Percentiles rank a stretch among this genome's conserved stretches.
These are phyloP conservation scores for Lasiodiplodia sp. DNA, from an alignment of 2,329 filamentous ascomycete genomes.

Conservation along the genomic window DNA sequence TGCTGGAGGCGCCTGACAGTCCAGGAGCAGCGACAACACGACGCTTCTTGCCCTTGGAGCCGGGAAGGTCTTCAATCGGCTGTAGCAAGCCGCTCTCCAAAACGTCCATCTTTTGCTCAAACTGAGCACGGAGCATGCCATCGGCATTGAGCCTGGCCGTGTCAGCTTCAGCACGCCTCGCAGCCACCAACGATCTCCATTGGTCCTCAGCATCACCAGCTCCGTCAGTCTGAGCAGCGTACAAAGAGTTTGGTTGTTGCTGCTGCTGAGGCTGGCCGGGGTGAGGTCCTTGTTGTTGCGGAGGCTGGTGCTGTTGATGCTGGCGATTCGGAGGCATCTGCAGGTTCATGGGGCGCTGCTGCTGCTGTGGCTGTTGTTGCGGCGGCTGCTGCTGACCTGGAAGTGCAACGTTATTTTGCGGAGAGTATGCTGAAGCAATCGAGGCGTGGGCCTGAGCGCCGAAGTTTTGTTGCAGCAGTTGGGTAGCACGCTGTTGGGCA, in stretches of 20 bases:
- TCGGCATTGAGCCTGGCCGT: conserved; percentile 64
- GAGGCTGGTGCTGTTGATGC: conserved; percentile 42
- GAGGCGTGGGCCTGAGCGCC: conserved; percentile 70
- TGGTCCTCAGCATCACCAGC: conserved; percentile 66
- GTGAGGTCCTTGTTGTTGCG: conserved; percentile 50
- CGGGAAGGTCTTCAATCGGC: conserved; percentile 66
- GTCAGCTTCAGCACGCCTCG: conserved; percentile 62
- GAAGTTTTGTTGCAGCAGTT: conserved; percentile 63
- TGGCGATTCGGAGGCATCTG: conserved; percentile 31
- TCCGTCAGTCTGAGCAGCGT: conserved; percentile 77
- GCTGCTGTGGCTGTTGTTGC: conserved; percentile 15
- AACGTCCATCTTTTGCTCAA: conserved; percentile 68
- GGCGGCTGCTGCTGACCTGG: conserved; percentile 33
- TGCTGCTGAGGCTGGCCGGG: conserved; percentile 46
- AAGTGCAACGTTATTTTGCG: conserved; percentile 38
- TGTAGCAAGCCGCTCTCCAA: conserved; percentile 82
- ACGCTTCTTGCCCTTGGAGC: conserved; percentile 57
- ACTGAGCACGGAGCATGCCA: conserved; percentile 70
- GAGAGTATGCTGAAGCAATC: conserved; percentile 66
- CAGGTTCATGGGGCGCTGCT: conserved; percentile 29
- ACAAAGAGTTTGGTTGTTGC: conserved; percentile 51
- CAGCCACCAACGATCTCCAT: conserved; percentile 65
- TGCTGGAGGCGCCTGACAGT: conserved; percentile 32
- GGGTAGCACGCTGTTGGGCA: conserved; percentile 63
- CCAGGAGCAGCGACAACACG: conserved; percentile 33